Base-by-base conservation (phyloP, 2,329 filamentous ascomycete species). In the Dactylella cylindrospora region DNA sequence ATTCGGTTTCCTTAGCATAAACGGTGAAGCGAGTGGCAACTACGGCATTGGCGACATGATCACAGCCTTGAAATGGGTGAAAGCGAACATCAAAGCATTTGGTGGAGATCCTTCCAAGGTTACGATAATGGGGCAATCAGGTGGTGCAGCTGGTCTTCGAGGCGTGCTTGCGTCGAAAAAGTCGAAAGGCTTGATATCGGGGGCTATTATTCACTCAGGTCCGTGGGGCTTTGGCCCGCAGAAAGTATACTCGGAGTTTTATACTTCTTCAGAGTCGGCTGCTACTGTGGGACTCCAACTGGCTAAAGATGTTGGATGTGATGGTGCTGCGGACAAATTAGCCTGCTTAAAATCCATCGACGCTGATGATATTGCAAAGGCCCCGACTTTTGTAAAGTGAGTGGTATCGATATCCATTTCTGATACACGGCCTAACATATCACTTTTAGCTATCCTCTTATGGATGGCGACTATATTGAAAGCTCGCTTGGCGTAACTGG, bases 81-180 rank as follows among this genome's bases (percentile, higher is more conserved):
- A 70, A 13, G 84, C 88, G 68, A 88, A 90, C 66, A 88, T 90
- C 53, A 82, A 75, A 1, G 77, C 80, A 0, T 93, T 93, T 70
- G 88, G 88, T 8, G 88, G 88, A n/a, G 86, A 90, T 70, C 84
- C 86, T 0, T 75, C 77, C 12, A 85, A 85, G 70, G 85, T 90
- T 3, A 90, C 86, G 0, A 84, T 90, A 61, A 88, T 85, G 84
- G 87, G 87, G 23, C 83, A 90, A 70, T 83, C 80, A 1, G 84
- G 84, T 0, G 84, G 84, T 0, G 75, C 82, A 15, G 38, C 40
- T 12, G 40, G 25, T 20, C 76, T 80, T 2, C 72, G 77, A 35
- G 77, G 76, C 8, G 66, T 80, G 45, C 72, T 80, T 65, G 77
- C 76, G 2, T 78, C 76, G 2, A 76, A 77, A 1, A 72, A 74